Percentiles rank a stretch among this genome's conserved stretches.
Conservation (phyloP, 176 grass and related monocot species). For the barley (Hordeum vulgare) region MorexV3_pseudomolecules_assembly NC_058521.1:23280672-23281171, state of each 20-base stretch:
- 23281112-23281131: conserved; percentile 18
- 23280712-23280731: conserved; percentile 45
- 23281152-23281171: conserved; percentile 14
- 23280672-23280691: conserved; percentile 14
- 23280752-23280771: conserved; percentile 30
- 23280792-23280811: neutral
- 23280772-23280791: conserved; percentile 42
- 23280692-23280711: conserved; percentile 43
- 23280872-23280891: neutral
- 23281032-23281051: neutral
- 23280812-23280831: conserved; percentile 1
- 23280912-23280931: neutral
- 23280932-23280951: conserved; percentile 13
- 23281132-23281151: conserved; percentile 22
- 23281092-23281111: neutral
- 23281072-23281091: neutral
- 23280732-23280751: conserved; percentile 44
- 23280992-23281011: neutral
- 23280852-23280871: neutral
- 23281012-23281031: conserved; percentile 10
- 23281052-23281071: neutral
- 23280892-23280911: neutral
- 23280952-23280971: conserved; percentile 11
- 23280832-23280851: conserved; percentile 17
- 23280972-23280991: conserved; percentile 12